Conservation (phyloP, 108 stramenopile genomes). For the Skeletonema marinoi region DNA sequence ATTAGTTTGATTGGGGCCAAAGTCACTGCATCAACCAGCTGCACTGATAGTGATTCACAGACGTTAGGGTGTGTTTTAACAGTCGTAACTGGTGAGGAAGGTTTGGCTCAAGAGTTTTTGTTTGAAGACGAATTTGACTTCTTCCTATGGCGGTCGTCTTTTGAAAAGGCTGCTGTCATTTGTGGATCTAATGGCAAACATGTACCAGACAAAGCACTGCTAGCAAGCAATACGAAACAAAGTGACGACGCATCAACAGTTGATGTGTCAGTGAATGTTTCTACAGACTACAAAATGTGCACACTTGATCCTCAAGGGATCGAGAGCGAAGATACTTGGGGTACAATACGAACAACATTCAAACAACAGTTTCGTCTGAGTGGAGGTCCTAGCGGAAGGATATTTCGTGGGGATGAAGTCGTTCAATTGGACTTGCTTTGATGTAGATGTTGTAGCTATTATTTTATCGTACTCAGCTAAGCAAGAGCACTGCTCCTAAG, state of each 20-base stretch:
- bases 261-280: conserved; percentile 62
- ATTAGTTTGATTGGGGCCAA: conserved; percentile 25
- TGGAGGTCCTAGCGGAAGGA: conserved; percentile 61
- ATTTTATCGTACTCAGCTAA: neutral
- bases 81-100: conserved; percentile 58
- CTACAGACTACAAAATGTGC: conserved; percentile 77
- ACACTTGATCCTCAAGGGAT: conserved; percentile 79
- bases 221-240: neutral
- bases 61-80: conserved; percentile 31
- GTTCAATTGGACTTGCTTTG: conserved; percentile 53
- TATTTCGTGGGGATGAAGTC: conserved; percentile 79
- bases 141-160: conserved; percentile 60
- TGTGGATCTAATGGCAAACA: neutral
- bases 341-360: conserved; percentile 70
- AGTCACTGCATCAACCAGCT: neutral
- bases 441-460: neutral
- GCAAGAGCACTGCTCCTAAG: neutral
- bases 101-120: conserved; percentile 48
- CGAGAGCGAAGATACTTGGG: conserved; percentile 75
- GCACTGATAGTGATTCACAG: neutral
- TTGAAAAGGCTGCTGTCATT: conserved; percentile 13
- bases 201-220: neutral
- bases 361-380: conserved; percentile 73
- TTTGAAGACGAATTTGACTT: conserved; percentile 63
- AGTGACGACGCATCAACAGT: conserved; percentile 36